Base-by-base conservation (phyloP, 768 basidiomycete genomes). In the Boletus fagicola region DNA sequence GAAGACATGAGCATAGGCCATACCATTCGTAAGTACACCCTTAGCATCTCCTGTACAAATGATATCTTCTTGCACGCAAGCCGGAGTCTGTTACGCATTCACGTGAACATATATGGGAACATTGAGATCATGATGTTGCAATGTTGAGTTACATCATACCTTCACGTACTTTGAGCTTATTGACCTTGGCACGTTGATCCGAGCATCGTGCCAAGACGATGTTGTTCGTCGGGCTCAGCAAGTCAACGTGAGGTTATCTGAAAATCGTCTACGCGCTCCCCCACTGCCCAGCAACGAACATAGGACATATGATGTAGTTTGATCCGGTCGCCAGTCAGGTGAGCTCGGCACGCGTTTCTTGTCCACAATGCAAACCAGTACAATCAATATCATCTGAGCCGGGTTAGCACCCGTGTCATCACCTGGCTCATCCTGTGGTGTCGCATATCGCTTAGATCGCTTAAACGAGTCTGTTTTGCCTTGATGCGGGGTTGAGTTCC, bases 21-120 rank as follows among this genome's bases (percentile, higher is more conserved):
- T 59, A 56, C 51, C 66, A 69, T 72, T 69, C 77, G 83, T 83
- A 82, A 84, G 82, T 83, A 83, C 77, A 77, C 77, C 73, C 73
- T 79, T 78, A n/a, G 40, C 76, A 69, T 72, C 72, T 68, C 62
- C 70, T 72, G 74, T 66, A 70, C 74, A 66, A 77, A 79, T 82
- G 60, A 73, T 73, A 65, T 61, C 62, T 62, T 58, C 61, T 64
- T 66, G 56, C 63, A 62, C 35, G 66, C 65, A 59, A 61, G 50
- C 53, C 18, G 53, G 60, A 43, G 28, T 49, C 22, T 31, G 47
- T 57, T 45, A 9, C 4, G n/a, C 49, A 18, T 55, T 45, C 43
- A 24, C n/a, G 24, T 49, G 57, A 51, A 53, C 49, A 33, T 44
- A 20, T n/a, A 15, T 33, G 24, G 22, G 38, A 36, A 33, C 20